Conservation (phyloP, 1,139 yeast genomes). For the Candida glucosophila region DNA sequence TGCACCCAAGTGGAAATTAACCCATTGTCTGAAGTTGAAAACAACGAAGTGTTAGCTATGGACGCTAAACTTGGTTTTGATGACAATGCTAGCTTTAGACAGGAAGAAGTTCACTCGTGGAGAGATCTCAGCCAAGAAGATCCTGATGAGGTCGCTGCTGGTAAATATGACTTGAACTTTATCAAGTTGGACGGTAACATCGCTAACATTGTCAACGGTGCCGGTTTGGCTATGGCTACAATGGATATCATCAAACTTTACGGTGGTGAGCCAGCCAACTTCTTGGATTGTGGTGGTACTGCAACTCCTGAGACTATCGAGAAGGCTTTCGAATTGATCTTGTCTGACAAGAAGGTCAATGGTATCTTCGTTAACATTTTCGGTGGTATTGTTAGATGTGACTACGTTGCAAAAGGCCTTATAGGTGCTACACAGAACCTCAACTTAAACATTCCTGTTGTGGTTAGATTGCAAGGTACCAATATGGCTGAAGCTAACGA, state of each 20-base stretch:
- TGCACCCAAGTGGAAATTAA: conserved; percentile 98
- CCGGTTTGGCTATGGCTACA: conserved; percentile 99
- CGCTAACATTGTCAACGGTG: conserved; percentile 98
- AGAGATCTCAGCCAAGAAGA: conserved; percentile 98
- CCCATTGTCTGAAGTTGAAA: conserved; percentile 92
- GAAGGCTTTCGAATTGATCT: conserved; percentile 89
- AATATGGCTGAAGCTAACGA: conserved; percentile 85
- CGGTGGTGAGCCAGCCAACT: conserved; percentile 99
- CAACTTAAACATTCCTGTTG: conserved; percentile 89
- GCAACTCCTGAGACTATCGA: conserved; percentile 98
- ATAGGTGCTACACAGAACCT: conserved; percentile 93
- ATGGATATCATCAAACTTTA: conserved; percentile 98
- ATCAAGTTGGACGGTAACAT: conserved; percentile 97
- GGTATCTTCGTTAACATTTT: conserved; percentile 97
- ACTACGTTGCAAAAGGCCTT: conserved; percentile 95
- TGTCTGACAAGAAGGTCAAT: conserved; percentile 82
- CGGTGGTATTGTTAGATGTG: conserved; percentile 99
- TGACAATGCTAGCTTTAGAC: conserved; percentile 94
- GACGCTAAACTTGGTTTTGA: conserved; percentile 98
- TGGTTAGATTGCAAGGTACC: conserved; percentile 98
- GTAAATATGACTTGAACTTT: conserved; percentile 85
- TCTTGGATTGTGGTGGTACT: conserved; percentile 99
- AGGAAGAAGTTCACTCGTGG: conserved; percentile 90
- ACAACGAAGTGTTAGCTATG: conserved; percentile 91
- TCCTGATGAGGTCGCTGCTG: conserved; percentile 92